These are phyloP conservation scores for Trichoderma simmonsii DNA, from an alignment of 2,329 filamentous ascomycete species.

Conservation along the genomic window DNA sequence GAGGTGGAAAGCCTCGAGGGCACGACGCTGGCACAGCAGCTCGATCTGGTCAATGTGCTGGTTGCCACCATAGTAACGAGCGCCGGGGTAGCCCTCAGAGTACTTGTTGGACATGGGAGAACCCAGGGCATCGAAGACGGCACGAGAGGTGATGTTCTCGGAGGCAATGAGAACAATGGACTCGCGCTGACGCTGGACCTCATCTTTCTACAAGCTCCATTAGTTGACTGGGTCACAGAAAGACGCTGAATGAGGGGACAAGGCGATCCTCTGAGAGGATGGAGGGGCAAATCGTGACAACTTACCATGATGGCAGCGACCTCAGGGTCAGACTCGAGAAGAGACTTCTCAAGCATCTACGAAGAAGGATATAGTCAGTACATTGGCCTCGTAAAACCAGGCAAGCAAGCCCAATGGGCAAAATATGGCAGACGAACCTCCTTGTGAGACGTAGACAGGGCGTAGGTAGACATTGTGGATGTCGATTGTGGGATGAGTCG, in stretches of 20 bases:
- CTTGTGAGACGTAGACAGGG: conserved; percentile 53
- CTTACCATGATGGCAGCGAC: conserved; percentile 94
- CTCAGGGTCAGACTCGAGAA: conserved; percentile 88
- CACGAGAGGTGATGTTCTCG: conserved; percentile 98
- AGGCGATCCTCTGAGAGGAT: not conserved
- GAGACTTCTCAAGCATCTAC: conserved; percentile 92
- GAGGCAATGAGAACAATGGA: conserved; percentile 98
- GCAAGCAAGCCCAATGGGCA: not conserved
- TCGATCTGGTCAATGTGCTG: conserved; percentile 98
- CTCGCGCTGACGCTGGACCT: conserved; percentile 95
- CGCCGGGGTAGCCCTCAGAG: conserved; percentile 96
- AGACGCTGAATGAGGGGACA: not conserved
- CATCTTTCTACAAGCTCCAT: conserved; percentile 62
- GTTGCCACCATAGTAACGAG: conserved; percentile 98
- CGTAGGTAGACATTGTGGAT: conserved; percentile 45
- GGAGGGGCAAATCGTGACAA: not conserved
- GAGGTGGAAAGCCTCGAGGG: conserved; percentile 85
- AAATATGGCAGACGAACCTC: conserved; percentile 40
- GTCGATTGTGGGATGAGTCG: conserved; percentile 32
- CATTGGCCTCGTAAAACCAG: conserved; percentile 17
- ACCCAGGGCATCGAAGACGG: conserved; percentile 95
- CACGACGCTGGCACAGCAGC: conserved; percentile 89
- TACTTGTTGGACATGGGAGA: conserved; percentile 98
- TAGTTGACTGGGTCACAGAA: not conserved
- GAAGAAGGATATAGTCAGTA: conserved; percentile 12